A percentile compares a stretch with the other conserved stretches of the same genome.
These are phyloP conservation scores for Colletotrichum lindemuthianum DNA, from an alignment of 2,329 filamentous ascomycete genomes.

Conservation along the genomic window DNA sequence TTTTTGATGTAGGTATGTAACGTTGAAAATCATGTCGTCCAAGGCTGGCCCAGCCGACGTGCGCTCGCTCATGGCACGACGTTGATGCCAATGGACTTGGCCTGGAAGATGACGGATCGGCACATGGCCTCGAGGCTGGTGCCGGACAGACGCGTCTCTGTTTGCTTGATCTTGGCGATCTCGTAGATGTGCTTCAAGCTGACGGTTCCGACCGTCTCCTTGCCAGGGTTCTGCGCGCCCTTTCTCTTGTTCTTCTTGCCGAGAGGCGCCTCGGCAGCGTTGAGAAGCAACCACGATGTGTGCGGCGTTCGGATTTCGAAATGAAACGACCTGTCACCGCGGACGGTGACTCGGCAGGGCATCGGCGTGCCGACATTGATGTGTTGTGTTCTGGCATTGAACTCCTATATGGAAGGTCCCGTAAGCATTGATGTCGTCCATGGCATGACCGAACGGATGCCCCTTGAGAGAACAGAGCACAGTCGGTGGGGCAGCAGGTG, in stretches of 20 bases:
- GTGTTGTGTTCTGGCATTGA: conserved; percentile 93
- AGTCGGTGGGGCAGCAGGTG: conserved; percentile 26
- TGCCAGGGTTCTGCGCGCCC: conserved; percentile 79
- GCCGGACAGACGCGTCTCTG: conserved; percentile 78
- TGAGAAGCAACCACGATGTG: conserved; percentile 89
- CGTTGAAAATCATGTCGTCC: conserved; percentile 12
- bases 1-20: conserved; percentile 16
- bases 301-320: conserved; percentile 95
- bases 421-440: conserved; percentile 35
- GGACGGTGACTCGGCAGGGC: conserved; percentile 89
- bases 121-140: conserved; percentile 76
- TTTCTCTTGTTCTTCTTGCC: conserved; percentile 81
- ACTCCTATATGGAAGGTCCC: conserved; percentile 71
- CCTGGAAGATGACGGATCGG: conserved; percentile 78
- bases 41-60: background rate
- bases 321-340: conserved; percentile 89
- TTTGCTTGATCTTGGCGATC: conserved; percentile 95
- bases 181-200: conserved; percentile 97
- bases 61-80: conserved; percentile 65
- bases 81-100: conserved; percentile 78
- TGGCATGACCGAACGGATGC: conserved; percentile 4
- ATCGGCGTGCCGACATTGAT: conserved; percentile 85
- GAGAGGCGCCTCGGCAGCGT: conserved; percentile 78
- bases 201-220: conserved; percentile 83
- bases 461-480: conserved; percentile 20